Evolutionary conservation across 345 rosid species (phyloP).

Genomic region (Eucalyptus sideroxylon): DNA sequence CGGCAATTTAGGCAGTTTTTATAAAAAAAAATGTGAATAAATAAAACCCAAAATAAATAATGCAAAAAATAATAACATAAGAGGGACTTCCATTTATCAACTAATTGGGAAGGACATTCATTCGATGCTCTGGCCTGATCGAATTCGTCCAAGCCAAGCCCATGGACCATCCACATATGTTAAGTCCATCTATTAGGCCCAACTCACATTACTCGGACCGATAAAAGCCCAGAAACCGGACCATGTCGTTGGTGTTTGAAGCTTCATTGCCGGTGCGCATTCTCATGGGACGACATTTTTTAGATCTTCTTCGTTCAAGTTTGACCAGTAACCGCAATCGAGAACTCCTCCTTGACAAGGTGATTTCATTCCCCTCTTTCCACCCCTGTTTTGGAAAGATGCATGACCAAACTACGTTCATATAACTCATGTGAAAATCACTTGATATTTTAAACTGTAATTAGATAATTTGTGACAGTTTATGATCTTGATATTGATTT

Average conservation of each 20-base stretch:
- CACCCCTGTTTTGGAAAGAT: no score
- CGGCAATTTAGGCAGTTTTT: not conserved
- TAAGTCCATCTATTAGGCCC: not conserved
- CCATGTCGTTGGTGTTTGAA: not conserved
- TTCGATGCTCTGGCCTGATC: not conserved
- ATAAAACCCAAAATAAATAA: not conserved
- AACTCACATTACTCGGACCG: not conserved
- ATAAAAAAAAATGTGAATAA: fast-evolving
- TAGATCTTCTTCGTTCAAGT: no score
- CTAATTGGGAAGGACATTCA: not conserved
- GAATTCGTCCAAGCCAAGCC: not conserved
- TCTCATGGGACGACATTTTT: fast-evolving
- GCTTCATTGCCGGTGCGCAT: no score
- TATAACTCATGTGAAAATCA: not conserved
- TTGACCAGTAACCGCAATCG: no score
- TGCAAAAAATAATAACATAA: not conserved
- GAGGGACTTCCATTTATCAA: not conserved
- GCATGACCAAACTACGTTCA: no score
- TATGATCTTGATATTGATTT: no score
- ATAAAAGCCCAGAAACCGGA: not conserved
- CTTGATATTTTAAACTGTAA: not conserved
- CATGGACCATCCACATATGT: not conserved
- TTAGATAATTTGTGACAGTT: fast-evolving
- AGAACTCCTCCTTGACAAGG: no score
- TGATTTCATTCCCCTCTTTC: no score